phyloP scores from a whole-genome alignment of 2,329 filamentous ascomycete species.

The Fragosphaeria purpurea region DNA sequence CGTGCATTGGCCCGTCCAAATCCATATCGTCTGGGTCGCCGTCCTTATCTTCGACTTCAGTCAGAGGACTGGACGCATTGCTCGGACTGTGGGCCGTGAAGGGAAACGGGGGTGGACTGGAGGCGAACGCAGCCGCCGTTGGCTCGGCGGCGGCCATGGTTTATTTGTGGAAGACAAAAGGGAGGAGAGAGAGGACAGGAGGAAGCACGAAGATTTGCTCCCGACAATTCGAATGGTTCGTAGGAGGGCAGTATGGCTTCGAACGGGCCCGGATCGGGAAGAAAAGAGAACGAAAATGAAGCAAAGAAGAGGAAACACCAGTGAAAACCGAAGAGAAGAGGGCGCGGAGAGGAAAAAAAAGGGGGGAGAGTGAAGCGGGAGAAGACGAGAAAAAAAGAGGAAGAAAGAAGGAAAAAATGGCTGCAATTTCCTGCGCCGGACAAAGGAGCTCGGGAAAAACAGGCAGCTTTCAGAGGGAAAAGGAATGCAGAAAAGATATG shows the following conservation, averaged over 20 bases:
- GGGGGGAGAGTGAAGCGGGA: not conserved
- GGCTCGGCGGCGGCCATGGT: conserved; percentile 41
- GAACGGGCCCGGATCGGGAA: not conserved
- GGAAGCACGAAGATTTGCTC: no score
- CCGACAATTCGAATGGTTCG: no score
- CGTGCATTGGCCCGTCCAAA: conserved; percentile 26
- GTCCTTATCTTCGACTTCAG: conserved; percentile 78
- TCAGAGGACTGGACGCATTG: conserved; percentile 79
- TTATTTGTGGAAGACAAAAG: not conserved
- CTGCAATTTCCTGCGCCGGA: not conserved
- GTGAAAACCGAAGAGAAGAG: not conserved
- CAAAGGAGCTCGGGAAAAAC: not conserved
- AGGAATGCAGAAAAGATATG: not conserved
- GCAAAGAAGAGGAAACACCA: not conserved
- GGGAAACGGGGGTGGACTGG: conserved; percentile 38
- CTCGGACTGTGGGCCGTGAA: conserved; percentile 50
- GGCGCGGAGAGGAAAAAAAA: not conserved
- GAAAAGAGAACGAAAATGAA: not conserved
- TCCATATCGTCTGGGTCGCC: conserved; percentile 56
- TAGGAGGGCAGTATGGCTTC: no score
- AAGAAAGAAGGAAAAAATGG: not conserved
- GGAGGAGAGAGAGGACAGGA: not conserved
- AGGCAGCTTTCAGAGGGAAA: conserved; percentile 1
- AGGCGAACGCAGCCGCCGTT: conserved; percentile 38
- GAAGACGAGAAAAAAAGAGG: not conserved